Evolutionary conservation across 1,284 basidiomycete genomes (phyloP), one percentile per base, ranked within the genome.

Genomic region (Fomitopsis schrenkii): DNA sequence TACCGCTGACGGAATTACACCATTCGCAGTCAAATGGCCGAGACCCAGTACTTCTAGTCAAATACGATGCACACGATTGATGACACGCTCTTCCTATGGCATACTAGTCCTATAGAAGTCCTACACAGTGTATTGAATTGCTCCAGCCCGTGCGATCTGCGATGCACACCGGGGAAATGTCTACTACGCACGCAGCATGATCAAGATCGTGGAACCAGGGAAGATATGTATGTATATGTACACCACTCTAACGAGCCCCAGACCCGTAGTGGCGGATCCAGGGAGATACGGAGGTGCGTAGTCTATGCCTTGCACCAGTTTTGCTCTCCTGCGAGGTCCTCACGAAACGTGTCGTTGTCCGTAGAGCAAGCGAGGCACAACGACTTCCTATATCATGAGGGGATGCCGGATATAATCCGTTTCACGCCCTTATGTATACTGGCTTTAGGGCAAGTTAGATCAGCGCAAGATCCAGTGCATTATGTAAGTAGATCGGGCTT

Each of bases 311-410:
- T 89, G 90, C 90, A 83, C 90, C 87, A 84, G 85, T 86, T 69
- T 91, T 88, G 83, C 88, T 91, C 88, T 92, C 86, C 90, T 91
- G 89, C 88, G 89, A 91, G 87, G 80, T 66, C 89, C 90, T 83
- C 88, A 74, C 80, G 77, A 81, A 74, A 72, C 77, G 75, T 72
- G 74, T 79, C 84, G 76, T 81, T 84, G 82, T 74, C 79, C 77
- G 81, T 81, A 68, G 70, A 14, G 50, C 50, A 58, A 46, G 70
- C 74, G 73, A 77, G 75, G 75, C 75, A 58, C 76, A 81, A 82
- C 82, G 75, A 79, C 66, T 80, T 77, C 70, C 71, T 72, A 83
- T 79, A 83, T 74, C 79, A 78, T 79, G 82, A 86, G 87, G 85
- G 88, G 86, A 79, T 83, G 66, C 63, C 64, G 57, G 52, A 56